Percentiles rank a stretch among this genome's conserved stretches.
These are phyloP conservation scores for Aspergillus bridgeri DNA, from an alignment of 495 filamentous ascomycete genomes.

Conservation along the genomic window DNA sequence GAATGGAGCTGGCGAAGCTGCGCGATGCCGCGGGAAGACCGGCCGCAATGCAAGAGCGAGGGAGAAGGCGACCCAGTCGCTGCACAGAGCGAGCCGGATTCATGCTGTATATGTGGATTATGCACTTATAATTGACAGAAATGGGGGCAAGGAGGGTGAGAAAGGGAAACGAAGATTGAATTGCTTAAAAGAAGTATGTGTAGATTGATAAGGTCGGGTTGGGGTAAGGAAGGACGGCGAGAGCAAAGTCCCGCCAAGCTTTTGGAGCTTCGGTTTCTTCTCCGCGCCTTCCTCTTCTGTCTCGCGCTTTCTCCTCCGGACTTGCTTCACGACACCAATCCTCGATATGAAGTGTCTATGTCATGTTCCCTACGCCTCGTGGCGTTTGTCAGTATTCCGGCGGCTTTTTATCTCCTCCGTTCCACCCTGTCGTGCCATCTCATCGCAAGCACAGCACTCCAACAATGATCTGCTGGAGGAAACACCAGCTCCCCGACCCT, in stretches of 20 bases:
- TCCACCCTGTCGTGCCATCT: constrained; percentile 4
- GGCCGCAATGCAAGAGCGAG: constrained; percentile 7
- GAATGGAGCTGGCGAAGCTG: constrained; percentile 32
- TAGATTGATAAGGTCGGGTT: neutral
- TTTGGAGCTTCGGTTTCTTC: constrained; percentile 6
- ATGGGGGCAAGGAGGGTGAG: neutral
- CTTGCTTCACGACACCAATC: neutral
- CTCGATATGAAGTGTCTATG: constrained; percentile 29
- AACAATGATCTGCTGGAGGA: neutral
- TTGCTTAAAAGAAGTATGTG: neutral
- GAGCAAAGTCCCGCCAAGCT: neutral
- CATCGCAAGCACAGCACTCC: constrained; percentile 3
- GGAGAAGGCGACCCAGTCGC: constrained; percentile 25
- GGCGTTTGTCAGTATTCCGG: constrained; percentile 32
- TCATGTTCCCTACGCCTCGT: constrained; percentile 31
- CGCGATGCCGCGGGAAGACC: constrained; percentile 16
- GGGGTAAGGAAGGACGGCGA: neutral
- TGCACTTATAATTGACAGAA: neutral
- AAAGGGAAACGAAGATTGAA: constrained; percentile 4
- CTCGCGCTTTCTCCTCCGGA: neutral
- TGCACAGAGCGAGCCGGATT: constrained; percentile 20
- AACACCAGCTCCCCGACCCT: constrained; percentile 21
- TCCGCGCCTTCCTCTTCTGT: neutral
- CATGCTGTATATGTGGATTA: constrained; percentile 10
- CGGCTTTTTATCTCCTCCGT: constrained; percentile 17